Evolutionary conservation across 306 rosid genomes (phyloP), one percentile per base, ranked within the genome.

Genomic region (Vicia villosa): DNA sequence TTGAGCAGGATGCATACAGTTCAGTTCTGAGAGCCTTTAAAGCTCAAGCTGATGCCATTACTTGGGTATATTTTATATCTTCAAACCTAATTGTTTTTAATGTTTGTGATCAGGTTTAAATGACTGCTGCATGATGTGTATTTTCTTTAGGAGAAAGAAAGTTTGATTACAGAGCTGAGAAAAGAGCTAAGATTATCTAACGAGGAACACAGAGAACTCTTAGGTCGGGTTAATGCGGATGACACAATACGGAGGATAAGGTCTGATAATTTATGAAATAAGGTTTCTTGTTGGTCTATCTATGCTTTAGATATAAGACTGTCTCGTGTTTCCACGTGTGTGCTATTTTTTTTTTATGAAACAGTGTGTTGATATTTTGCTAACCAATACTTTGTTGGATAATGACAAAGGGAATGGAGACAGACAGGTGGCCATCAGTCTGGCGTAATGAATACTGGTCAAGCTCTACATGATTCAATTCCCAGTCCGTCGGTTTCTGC

Each of bases 11-110:
- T 82, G 98, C 98, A 56, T 93, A 93, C 84, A 90, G 97, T 86
- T 85, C 98, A 14, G 97, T 93, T 84, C 85, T 93, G 64, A 82
- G 98, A 88, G 98, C 98, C 86, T 93, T 93, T 80, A 93, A 93
- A 90, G 98, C 98, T 74, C 98, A 90, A 83, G 93, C 96, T 75
- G 98, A 93, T 88, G 90, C 87, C 84, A 88, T 93, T 82, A 86
- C 98, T 80, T 93, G 98, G 98, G 98, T 93, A 90, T 77, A 51
- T 75, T 82, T 73, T 73, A 63, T 74, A 77, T 81, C 75, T 69
- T 26, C 68, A 60, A 72, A 64, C 79, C 84, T 83, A 69, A 70
- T 67, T n/a, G 65, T 47, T 26, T 79, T 45, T 17, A 55, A 56
- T 62, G 66, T 80, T 79, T 51, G 73, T 70, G 81, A 76, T 80